Evolutionary conservation across 2,329 filamentous ascomycete genomes (phyloP).

Genomic region (Proliferodiscus dingleyae): DNA sequence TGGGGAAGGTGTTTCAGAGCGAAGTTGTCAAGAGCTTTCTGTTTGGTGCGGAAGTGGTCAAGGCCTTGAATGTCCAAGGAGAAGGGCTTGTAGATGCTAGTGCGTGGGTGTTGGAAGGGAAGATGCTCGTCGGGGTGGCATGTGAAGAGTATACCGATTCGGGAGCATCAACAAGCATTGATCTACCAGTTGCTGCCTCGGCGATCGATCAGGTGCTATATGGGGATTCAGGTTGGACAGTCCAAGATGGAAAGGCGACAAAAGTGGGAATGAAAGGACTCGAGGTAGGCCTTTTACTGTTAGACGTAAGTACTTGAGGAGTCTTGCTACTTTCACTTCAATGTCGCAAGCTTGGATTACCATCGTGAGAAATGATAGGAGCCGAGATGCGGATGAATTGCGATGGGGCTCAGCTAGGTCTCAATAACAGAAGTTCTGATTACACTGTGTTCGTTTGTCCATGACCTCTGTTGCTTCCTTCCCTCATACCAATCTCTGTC

Average conservation of each 20-base stretch:
- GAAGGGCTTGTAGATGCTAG: slow-evolving; percentile 33
- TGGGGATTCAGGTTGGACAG: slow-evolving; percentile 20
- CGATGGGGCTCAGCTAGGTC: not conserved
- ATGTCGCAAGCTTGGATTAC: not conserved
- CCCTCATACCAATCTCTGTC: no score
- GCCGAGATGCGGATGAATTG: not conserved
- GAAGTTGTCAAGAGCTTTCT: slow-evolving; percentile 33
- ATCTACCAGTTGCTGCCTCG: slow-evolving; percentile 12
- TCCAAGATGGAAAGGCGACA: slow-evolving; percentile 15
- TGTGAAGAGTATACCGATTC: slow-evolving; percentile 31
- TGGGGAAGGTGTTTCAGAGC: slow-evolving; percentile 38
- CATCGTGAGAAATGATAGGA: not conserved
- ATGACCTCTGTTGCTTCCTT: not conserved
- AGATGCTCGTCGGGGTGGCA: slow-evolving; percentile 37
- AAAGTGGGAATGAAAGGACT: slow-evolving; percentile 21
- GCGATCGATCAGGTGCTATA: slow-evolving; percentile 17
- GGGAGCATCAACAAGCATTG: slow-evolving; percentile 10
- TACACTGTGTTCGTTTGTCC: not conserved
- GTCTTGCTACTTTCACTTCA: not conserved
- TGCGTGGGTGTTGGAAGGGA: slow-evolving; percentile 35
- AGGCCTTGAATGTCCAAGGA: slow-evolving; percentile 12
- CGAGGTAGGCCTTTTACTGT: slow-evolving; percentile 22
- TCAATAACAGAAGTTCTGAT: not conserved
- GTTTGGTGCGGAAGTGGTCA: slow-evolving; percentile 27
- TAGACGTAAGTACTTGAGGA: slow-evolving; percentile 11